phyloP scores from a whole-genome alignment of 805 yeast genomes.

The Starmerella lactis-condensi region DNA sequence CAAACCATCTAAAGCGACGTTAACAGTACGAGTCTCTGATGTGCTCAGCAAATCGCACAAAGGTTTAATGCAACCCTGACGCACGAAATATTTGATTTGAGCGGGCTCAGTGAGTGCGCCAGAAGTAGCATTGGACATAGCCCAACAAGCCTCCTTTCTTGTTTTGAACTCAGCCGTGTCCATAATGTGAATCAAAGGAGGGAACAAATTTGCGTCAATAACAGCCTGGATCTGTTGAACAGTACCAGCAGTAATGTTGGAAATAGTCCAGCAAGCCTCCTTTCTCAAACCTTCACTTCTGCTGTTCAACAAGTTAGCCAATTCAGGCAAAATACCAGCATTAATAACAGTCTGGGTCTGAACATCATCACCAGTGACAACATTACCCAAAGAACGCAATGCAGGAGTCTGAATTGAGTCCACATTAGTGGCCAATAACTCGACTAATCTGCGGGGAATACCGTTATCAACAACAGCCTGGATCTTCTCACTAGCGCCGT shows the following conservation, averaged over 20 bases:
- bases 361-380: slow-evolving; percentile 88
- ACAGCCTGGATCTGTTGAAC: slow-evolving; percentile 92
- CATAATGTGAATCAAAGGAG: slow-evolving; percentile 67
- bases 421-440: slow-evolving; percentile 66
- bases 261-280: slow-evolving; percentile 98
- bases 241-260: slow-evolving; percentile 95
- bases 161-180: slow-evolving; percentile 82
- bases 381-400: slow-evolving; percentile 89
- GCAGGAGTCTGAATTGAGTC: slow-evolving; percentile 92
- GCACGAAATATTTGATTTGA: slow-evolving; percentile 78
- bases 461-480: slow-evolving; percentile 95
- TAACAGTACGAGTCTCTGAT: slow-evolving; percentile 81
- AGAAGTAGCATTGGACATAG: slow-evolving; percentile 90
- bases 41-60: slow-evolving; percentile 77
- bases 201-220: slow-evolving; percentile 81
- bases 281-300: slow-evolving; percentile 84
- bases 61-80: slow-evolving; percentile 94
- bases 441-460: slow-evolving; percentile 85
- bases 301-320: slow-evolving; percentile 59
- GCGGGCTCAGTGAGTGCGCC: slow-evolving; percentile 87
- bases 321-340: slow-evolving; percentile 74
- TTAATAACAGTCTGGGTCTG: slow-evolving; percentile 93
- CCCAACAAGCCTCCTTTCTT: slow-evolving; percentile 98
- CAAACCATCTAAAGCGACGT: slow-evolving; percentile 86
- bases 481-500: slow-evolving; percentile 81